phyloP scores from a whole-genome alignment of 1,284 basidiomycete species.

The Malassezia equina region DNA sequence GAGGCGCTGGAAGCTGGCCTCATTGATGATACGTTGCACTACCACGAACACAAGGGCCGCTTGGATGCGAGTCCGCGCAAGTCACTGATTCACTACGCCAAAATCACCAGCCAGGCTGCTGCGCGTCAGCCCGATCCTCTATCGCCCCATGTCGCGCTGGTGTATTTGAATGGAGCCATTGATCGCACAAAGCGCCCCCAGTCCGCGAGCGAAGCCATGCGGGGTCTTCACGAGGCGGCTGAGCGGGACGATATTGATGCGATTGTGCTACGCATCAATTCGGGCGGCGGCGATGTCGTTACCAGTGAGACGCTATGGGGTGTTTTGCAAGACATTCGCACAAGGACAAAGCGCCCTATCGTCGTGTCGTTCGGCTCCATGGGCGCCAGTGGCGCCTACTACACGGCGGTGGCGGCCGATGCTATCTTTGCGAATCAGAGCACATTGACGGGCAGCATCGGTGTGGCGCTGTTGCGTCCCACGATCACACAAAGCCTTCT shows the following conservation, averaged over 20 bases:
- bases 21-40: constrained; percentile 47
- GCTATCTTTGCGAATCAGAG: constrained; percentile 47
- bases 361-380: constrained; percentile 50
- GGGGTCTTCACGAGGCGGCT: constrained; percentile 49
- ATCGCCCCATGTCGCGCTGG: constrained; percentile 45
- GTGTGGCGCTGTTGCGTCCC: constrained; percentile 49
- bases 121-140: neutral
- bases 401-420: constrained; percentile 40
- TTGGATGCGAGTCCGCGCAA: constrained; percentile 13
- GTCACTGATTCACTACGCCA: constrained; percentile 30
- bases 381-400: constrained; percentile 49
- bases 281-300: constrained; percentile 50
- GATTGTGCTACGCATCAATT: constrained; percentile 50
- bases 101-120: constrained; percentile 14
- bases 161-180: constrained; percentile 49
- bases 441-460: constrained; percentile 50
- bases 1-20: constrained; percentile 47
- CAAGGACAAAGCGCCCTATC: constrained; percentile 48
- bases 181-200: constrained; percentile 33
- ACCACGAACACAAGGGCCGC: constrained; percentile 5
- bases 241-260: constrained; percentile 48
- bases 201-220: constrained; percentile 47
- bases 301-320: constrained; percentile 50
- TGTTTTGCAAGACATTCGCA: constrained; percentile 46
- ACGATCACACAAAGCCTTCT: constrained; percentile 49